Percentiles rank a stretch among this genome's conserved stretches.
These are phyloP conservation scores for Colletotrichum abscissum DNA, from an alignment of 2,329 filamentous ascomycete species.

Conservation along the genomic window DNA sequence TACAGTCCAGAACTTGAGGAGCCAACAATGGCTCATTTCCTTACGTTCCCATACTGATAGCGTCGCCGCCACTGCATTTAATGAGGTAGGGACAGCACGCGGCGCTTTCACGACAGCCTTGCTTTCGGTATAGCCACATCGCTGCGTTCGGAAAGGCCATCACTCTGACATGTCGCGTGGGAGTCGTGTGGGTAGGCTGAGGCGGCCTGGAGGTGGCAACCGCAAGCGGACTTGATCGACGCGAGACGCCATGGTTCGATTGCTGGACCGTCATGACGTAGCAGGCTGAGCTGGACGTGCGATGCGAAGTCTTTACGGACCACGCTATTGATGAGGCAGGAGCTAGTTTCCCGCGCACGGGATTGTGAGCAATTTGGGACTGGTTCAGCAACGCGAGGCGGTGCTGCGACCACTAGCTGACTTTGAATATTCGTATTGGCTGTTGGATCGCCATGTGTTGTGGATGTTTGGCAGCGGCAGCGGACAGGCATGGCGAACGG, in stretches of 20 bases:
- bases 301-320: slow-evolving; percentile 13
- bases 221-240: slow-evolving; percentile 25
- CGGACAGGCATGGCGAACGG: slow-evolving; percentile 14
- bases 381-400: slow-evolving; percentile 17
- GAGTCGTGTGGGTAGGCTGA: slow-evolving; percentile 30
- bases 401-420: slow-evolving; percentile 3
- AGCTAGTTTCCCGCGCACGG: slow-evolving; percentile 16
- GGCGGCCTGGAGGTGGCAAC: slow-evolving; percentile 5
- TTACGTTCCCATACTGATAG: slow-evolving; percentile 23
- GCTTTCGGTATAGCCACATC: not conserved
- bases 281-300: slow-evolving; percentile 15
- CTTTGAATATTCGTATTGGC: slow-evolving; percentile 19
- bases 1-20: slow-evolving; percentile 9
- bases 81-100: slow-evolving; percentile 17
- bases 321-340: slow-evolving; percentile 17
- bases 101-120: not conserved
- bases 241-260: slow-evolving; percentile 30
- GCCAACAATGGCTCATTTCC: slow-evolving; percentile 5
- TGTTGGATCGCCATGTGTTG: slow-evolving; percentile 4
- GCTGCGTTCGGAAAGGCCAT: slow-evolving; percentile 10
- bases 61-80: slow-evolving; percentile 10
- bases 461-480: slow-evolving; percentile 25
- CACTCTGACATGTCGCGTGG: slow-evolving; percentile 31
- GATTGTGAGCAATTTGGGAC: slow-evolving; percentile 11
- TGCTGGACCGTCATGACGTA: slow-evolving; percentile 31